These are phyloP conservation scores for Fusarium drepaniforme DNA, from an alignment of 2,329 filamentous ascomycete genomes.

Conservation along the genomic window DNA sequence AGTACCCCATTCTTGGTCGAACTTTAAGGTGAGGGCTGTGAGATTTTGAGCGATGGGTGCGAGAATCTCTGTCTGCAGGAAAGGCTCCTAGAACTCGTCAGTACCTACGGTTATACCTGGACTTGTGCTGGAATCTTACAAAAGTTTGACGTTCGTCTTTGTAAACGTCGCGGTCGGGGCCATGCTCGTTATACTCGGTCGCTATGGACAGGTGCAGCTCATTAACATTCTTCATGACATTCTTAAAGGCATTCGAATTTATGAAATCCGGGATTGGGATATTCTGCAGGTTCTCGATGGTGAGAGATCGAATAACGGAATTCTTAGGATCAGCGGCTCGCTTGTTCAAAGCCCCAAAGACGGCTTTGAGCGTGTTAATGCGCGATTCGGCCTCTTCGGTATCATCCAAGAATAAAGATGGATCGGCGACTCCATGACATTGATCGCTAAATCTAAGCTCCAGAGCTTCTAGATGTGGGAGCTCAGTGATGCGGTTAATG, in stretches of 20 bases:
- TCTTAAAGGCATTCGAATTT: background rate
- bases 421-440: background rate
- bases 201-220: background rate
- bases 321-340: background rate
- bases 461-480: background rate
- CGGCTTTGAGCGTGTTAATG: background rate
- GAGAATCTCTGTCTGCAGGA: background rate
- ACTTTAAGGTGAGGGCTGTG: background rate
- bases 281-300: conserved; percentile 6
- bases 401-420: background rate
- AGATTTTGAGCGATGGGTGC: background rate
- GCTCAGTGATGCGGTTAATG: conserved; percentile 1
- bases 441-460: background rate
- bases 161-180: background rate
- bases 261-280: background rate
- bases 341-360: background rate
- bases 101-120: background rate
- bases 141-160: background rate
- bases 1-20: conserved; percentile 3
- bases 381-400: background rate
- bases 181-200: background rate
- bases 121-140: background rate
- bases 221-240: background rate
- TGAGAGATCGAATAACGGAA: background rate
- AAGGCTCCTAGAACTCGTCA: background rate